A percentile compares a stretch with the other conserved stretches of the same genome.
Evolutionary conservation across 192 early-diverging fungal genomes (phyloP).

Genomic region (Pilobolus umbonatus): DNA sequence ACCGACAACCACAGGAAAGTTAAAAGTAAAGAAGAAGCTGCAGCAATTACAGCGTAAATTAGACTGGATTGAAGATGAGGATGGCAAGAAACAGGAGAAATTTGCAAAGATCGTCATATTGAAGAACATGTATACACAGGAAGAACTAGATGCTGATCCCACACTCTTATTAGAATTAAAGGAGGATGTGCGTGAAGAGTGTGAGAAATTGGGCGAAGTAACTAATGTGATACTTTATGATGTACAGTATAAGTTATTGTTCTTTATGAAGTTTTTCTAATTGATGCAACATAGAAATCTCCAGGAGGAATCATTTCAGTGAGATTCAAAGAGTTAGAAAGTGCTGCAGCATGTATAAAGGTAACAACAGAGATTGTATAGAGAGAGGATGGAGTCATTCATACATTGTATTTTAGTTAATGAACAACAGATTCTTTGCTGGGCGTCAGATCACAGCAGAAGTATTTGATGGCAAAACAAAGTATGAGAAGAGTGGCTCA

Average conservation of each 20-base stretch:
- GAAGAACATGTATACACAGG: conserved; percentile 90
- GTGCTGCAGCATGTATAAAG: conserved; percentile 80
- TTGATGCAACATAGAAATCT: conserved; percentile 43
- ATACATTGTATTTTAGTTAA: conserved; percentile 48
- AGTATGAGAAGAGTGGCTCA: conserved; percentile 59
- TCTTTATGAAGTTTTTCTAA: not conserved
- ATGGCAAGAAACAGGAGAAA: conserved; percentile 64
- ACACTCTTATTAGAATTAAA: conserved; percentile 86
- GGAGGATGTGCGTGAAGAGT: conserved; percentile 90
- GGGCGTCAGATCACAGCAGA: conserved; percentile 73
- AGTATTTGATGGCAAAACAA: conserved; percentile 78
- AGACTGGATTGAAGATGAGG: conserved; percentile 84
- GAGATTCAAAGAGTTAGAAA: conserved; percentile 75
- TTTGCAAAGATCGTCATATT: conserved; percentile 82
- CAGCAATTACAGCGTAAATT: conserved; percentile 76
- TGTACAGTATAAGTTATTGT: conserved; percentile 52
- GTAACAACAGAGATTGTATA: conserved; percentile 38
- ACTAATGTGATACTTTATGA: conserved; percentile 94
- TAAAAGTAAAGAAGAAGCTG: conserved; percentile 57
- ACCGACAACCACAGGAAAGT: conserved; percentile 47
- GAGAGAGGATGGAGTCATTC: not conserved
- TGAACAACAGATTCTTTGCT: conserved; percentile 90
- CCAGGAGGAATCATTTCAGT: conserved; percentile 86
- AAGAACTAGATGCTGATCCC: conserved; percentile 88
- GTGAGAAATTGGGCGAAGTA: conserved; percentile 89